Conservation (phyloP, 2,329 filamentous ascomycete species). For the Chrysoporthe cubensis region DNA sequence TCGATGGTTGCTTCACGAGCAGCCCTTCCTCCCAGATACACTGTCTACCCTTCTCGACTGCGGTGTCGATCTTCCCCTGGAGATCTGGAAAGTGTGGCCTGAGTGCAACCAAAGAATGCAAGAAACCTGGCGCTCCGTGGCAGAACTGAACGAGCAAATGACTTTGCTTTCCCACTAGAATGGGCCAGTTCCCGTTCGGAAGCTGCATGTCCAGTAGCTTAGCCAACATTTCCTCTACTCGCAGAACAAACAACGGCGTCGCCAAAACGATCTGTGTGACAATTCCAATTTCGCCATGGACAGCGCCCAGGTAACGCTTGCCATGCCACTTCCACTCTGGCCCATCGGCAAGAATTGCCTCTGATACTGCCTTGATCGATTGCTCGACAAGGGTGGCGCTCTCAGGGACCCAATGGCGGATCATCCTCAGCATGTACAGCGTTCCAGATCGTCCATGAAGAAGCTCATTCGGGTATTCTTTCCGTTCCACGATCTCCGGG, state of each 20-base stretch:
- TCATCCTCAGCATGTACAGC: conserved; percentile 68
- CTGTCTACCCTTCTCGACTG: conserved; percentile 51
- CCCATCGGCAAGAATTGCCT: conserved; percentile 59
- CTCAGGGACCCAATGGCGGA: conserved; percentile 59
- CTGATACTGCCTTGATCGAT: conserved; percentile 59
- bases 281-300: conserved; percentile 71
- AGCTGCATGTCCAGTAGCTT: conserved; percentile 63
- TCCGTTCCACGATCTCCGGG: conserved; percentile 38
- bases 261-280: conserved; percentile 70
- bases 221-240: conserved; percentile 56
- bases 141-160: conserved; percentile 59
- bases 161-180: conserved; percentile 26
- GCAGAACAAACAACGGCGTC: conserved; percentile 55
- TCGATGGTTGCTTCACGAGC: conserved; percentile 62
- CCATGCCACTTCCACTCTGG: conserved; percentile 66
- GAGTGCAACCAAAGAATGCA: conserved; percentile 57
- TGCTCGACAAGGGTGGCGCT: conserved; percentile 54
- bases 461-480: conserved; percentile 61
- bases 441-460: conserved; percentile 70
- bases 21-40: conserved; percentile 58
- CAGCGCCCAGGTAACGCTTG: conserved; percentile 66
- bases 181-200: conserved; percentile 39
- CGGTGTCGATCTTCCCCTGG: conserved; percentile 51
- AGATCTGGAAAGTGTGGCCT: conserved; percentile 54
- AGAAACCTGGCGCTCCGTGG: conserved; percentile 62